A percentile compares a stretch with the other conserved stretches of the same genome.
phyloP scores from a whole-genome alignment of 345 rosid species.

The Salix exigua region DNA sequence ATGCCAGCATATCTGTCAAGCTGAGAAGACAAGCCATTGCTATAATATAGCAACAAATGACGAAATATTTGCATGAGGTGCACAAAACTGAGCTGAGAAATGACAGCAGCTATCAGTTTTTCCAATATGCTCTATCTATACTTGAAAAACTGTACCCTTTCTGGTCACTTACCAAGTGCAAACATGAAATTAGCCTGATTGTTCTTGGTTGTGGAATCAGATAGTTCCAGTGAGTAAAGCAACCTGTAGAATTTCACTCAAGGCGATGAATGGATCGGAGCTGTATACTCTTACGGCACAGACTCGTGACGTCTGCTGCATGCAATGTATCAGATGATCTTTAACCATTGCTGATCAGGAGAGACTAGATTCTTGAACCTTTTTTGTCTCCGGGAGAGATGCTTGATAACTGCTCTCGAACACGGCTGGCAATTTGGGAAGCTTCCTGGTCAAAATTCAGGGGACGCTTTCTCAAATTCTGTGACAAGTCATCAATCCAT shows the following conservation, averaged over 20 bases:
- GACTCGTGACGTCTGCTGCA: neutral
- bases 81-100: too few species aligned
- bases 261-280: neutral
- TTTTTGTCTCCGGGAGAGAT: slow-evolving; percentile 35
- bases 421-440: slow-evolving; percentile 44
- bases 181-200: neutral
- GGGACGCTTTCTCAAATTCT: slow-evolving; percentile 63
- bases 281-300: neutral
- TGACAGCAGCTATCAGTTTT: too few species aligned
- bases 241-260: neutral
- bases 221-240: neutral
- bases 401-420: slow-evolving; percentile 50
- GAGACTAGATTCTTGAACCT: slow-evolving; percentile 39
- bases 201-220: neutral
- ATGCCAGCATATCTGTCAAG: too few species aligned
- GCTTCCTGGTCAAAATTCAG: slow-evolving; percentile 57
- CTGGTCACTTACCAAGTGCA: too few species aligned
- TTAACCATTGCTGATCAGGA: slow-evolving; percentile 11
- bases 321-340: neutral
- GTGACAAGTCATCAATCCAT: slow-evolving; percentile 17
- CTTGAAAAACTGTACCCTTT: too few species aligned
- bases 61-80: too few species aligned
- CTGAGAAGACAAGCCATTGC: too few species aligned
- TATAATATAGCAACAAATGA: too few species aligned
- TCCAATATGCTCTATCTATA: too few species aligned